Evolutionary conservation across 371 early-diverging fungal species (phyloP).

Genomic region (Rhizopus delemar): DNA sequence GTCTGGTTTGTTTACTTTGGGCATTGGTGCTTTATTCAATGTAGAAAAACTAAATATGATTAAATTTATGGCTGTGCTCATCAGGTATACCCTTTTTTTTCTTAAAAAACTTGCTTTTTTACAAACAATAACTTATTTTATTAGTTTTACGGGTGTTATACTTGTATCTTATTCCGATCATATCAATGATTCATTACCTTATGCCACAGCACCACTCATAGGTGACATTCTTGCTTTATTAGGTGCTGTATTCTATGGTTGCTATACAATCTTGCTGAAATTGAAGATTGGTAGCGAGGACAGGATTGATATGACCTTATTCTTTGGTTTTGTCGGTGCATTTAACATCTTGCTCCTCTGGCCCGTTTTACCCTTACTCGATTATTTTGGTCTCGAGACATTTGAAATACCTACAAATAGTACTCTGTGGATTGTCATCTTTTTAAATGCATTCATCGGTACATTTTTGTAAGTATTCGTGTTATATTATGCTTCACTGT

Average conservation of each 20-base stretch:
- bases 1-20: conserved; percentile 77
- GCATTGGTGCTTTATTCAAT: conserved; percentile 61
- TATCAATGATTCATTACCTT: conserved; percentile 2
- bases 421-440: conserved; percentile 58
- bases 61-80: conserved; percentile 59
- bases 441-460: conserved; percentile 73
- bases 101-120: neutral
- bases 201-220: conserved; percentile 35
- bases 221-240: conserved; percentile 71
- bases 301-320: conserved; percentile 68
- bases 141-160: conserved; percentile 55
- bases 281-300: conserved; percentile 65
- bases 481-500: neutral
- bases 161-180: conserved; percentile 51
- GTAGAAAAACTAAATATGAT: conserved; percentile 61
- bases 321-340: conserved; percentile 80
- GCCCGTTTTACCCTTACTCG: conserved; percentile 65
- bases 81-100: conserved; percentile 35
- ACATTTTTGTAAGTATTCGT: conserved; percentile 58
- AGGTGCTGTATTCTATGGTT: conserved; percentile 75
- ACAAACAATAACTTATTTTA: neutral
- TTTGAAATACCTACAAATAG: conserved; percentile 60
- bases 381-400: conserved; percentile 63
- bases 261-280: conserved; percentile 75
- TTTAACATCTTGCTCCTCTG: conserved; percentile 66